These are phyloP conservation scores for Phaeosphaeria sp. DNA, from an alignment of 2,329 filamentous ascomycete genomes.

Conservation along the genomic window DNA sequence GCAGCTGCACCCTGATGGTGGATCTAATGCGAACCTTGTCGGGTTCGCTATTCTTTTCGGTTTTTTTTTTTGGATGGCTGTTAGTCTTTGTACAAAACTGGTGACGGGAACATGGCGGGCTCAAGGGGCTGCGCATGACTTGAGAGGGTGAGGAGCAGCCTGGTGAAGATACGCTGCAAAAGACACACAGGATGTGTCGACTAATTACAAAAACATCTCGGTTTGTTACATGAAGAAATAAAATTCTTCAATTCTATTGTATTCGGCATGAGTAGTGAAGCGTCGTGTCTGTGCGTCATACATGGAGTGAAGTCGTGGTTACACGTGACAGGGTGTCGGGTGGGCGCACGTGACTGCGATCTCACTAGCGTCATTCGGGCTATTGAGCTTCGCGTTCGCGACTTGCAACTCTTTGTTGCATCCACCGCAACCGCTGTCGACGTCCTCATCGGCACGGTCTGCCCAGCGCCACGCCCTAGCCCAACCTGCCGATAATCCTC, in stretches of 20 bases:
- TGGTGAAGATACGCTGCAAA: constrained; percentile 1
- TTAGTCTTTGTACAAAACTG: constrained; percentile 3
- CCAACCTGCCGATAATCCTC: neutral
- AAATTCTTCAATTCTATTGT: neutral
- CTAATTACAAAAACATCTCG: constrained; percentile 19
- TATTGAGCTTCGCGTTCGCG: constrained; percentile 18
- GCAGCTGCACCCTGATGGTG: constrained; percentile 19
- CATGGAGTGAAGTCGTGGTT: neutral
- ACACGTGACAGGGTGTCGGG: neutral
- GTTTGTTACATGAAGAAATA: constrained; percentile 3
- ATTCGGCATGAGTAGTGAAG: neutral
- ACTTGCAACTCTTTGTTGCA: constrained; percentile 20
- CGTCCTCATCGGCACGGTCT: constrained; percentile 23
- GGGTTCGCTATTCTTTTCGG: constrained; percentile 3
- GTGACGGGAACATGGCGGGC: neutral
- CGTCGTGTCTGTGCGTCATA: neutral
- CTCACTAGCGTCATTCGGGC: neutral
- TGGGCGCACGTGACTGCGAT: neutral
- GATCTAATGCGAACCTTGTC: constrained; percentile 1
- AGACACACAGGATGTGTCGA: constrained; percentile 11
- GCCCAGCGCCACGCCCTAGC: constrained; percentile 3
- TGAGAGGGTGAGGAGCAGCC: neutral
- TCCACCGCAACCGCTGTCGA: constrained; percentile 27
- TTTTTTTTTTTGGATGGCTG: neutral
- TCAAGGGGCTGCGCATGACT: neutral